Conservation (phyloP, 768 basidiomycete species). For the Pleurotus citrinopileatus region DNA sequence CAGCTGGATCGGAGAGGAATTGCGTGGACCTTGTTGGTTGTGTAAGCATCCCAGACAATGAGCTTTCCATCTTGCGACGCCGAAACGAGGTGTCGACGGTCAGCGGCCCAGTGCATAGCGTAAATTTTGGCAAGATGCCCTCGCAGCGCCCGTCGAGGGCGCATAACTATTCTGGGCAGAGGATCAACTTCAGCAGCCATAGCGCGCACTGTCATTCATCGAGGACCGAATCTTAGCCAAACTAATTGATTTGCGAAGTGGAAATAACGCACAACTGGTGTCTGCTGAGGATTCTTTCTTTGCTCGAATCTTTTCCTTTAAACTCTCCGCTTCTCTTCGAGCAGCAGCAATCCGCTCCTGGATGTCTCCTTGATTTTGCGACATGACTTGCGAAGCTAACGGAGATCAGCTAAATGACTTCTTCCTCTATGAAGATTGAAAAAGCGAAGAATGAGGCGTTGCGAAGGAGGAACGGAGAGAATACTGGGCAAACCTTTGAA, state of each 20-base stretch:
- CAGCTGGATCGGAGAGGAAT: constrained; percentile 97
- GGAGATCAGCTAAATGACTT: not conserved
- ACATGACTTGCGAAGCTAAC: constrained; percentile 43
- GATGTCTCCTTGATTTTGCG: constrained; percentile 80
- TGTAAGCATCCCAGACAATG: constrained; percentile 99
- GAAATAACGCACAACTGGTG: constrained; percentile 77
- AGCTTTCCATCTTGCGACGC: constrained; percentile 99
- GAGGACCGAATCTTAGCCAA: constrained; percentile 16
- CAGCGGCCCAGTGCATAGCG: constrained; percentile 99
- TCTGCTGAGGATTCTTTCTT: constrained; percentile 98
- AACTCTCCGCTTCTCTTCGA: constrained; percentile 90
- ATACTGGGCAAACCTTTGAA: constrained; percentile 10
- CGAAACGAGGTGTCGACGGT: constrained; percentile 96
- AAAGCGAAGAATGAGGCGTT: constrained; percentile 9
- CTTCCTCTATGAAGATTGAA: constrained; percentile 1
- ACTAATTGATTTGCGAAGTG: constrained; percentile 9
- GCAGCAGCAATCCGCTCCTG: constrained; percentile 95
- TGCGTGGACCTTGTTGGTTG: constrained; percentile 99
- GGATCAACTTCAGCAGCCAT: constrained; percentile 98
- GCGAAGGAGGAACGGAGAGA: constrained; percentile 4
- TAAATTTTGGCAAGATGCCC: constrained; percentile 99
- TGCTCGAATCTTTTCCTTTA: constrained; percentile 98
- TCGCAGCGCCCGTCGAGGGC: constrained; percentile 89
- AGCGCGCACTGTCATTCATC: constrained; percentile 71
- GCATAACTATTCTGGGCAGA: constrained; percentile 95